phyloP scores from a whole-genome alignment of 331 rosid genomes.

The Quercus tomentella region DNA sequence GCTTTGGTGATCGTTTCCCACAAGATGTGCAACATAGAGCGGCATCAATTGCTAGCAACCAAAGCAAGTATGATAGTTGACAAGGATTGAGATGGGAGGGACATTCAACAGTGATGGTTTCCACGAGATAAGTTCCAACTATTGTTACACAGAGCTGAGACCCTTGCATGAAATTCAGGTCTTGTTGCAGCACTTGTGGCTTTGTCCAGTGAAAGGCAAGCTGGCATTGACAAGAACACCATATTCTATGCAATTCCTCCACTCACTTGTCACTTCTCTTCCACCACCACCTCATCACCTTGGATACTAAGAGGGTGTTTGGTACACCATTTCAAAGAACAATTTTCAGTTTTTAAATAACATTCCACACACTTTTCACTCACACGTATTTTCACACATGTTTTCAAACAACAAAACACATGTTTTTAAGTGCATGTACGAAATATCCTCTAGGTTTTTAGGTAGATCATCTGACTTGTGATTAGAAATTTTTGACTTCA shows the following conservation, averaged over 20 bases:
- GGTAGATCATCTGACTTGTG: background rate
- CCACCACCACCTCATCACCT: background rate
- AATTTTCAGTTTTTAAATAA: too few species aligned
- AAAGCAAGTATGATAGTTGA: background rate
- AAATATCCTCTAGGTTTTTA: too few species aligned
- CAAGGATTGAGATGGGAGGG: conserved; percentile 15
- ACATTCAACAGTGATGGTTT: background rate
- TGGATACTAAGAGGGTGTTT: too few species aligned
- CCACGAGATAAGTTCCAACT: conserved; percentile 12
- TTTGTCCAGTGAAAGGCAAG: background rate
- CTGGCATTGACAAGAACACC: conserved; percentile 10
- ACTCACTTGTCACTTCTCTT: background rate
- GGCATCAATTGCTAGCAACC: conserved; percentile 8
- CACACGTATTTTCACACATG: too few species aligned
- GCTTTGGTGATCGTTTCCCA: conserved; percentile 15
- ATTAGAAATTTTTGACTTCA: background rate
- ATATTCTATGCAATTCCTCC: conserved; percentile 6
- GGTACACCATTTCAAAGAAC: too few species aligned
- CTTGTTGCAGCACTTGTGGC: conserved; percentile 22
- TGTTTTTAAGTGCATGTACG: too few species aligned
- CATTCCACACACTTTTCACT: too few species aligned
- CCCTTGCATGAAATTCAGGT: conserved; percentile 16
- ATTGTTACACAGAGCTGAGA: conserved; percentile 6
- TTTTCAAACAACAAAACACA: too few species aligned
- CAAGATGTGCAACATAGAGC: conserved; percentile 11